Evolutionary conservation across 2,329 filamentous ascomycete species (phyloP), one percentile per base, ranked within the genome.

Genomic region (Orbilia javanica): DNA sequence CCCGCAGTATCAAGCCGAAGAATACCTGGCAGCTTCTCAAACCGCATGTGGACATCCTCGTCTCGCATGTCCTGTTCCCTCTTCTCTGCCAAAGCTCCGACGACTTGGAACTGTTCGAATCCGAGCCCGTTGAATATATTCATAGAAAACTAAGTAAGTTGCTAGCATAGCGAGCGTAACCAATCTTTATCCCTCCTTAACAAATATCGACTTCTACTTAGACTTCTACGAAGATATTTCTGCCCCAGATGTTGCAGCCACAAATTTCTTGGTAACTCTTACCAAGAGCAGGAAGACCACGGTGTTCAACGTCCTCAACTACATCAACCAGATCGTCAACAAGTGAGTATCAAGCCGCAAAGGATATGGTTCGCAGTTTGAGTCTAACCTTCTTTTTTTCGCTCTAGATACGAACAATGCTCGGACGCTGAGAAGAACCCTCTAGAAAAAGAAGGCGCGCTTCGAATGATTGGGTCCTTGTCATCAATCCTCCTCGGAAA

Each of bases 161-260:
- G 2, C 10, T 29, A 15, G 8, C 7, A 11, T 52, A 42, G 0
- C 0, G 4, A 20, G 8, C 29, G 7, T 3, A 44, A 44, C n/a
- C 15, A 46, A 10, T 18, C n/a, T 15, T 13, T 22, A 3, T 42
- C 11, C 8, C 15, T 20, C 8, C 20, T 50, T 69, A 55, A 65
- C 27, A 60, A 15, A n/a, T 29, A 11, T 10, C 1, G 46, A 20
- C 22, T 29, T 60, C 20, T 42, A 44, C 20, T n/a, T 44, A 80
- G 79, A 98, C 85, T 97, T 95, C 83, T 99, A 97, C 84, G 96
- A 99, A 85, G 96, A 99, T 83, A 93, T 97, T 3, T 97, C 95
- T 0, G 91, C 96, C 15, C 96, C 96, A 5, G 96, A 98, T 84
- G 93, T 98, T 72, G 93, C 96, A 2, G 96, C 96, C 3, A 97